A percentile compares a stretch with the other conserved stretches of the same genome.
phyloP scores from a whole-genome alignment of 1,284 basidiomycete species.

The Pyrrhoderma lamaoense region DNA sequence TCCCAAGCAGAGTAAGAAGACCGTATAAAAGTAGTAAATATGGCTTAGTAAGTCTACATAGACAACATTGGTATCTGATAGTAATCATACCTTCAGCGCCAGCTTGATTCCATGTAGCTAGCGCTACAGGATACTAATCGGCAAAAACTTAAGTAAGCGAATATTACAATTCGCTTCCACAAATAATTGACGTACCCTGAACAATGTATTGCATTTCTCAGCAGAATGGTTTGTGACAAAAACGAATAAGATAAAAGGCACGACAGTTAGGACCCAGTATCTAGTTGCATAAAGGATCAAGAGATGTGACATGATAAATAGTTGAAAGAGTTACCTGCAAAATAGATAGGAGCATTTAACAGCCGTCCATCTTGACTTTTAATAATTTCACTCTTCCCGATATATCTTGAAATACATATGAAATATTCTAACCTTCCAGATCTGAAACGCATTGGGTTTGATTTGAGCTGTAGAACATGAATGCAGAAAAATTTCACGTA shows the following conservation, averaged over 20 bases:
- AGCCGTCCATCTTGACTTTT: slow-evolving; percentile 63
- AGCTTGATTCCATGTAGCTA: slow-evolving; percentile 81
- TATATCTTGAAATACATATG: neutral
- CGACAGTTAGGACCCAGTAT: slow-evolving; percentile 71
- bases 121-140: slow-evolving; percentile 59
- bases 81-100: slow-evolving; percentile 59
- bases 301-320: slow-evolving; percentile 14
- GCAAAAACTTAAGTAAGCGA: slow-evolving; percentile 11
- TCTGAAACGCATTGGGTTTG: slow-evolving; percentile 40
- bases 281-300: slow-evolving; percentile 30
- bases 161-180: slow-evolving; percentile 12
- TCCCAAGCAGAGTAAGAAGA: too few species aligned
- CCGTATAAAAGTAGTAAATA: too few species aligned
- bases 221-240: slow-evolving; percentile 59
- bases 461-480: slow-evolving; percentile 4
- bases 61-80: too few species aligned
- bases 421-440: slow-evolving; percentile 44
- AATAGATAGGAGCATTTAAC: slow-evolving; percentile 74
- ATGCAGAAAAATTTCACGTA: slow-evolving; percentile 30
- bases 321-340: slow-evolving; percentile 54
- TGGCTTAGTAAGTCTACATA: slow-evolving; percentile 14
- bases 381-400: neutral
- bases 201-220: slow-evolving; percentile 58
- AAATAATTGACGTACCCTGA: slow-evolving; percentile 37
- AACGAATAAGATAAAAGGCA: slow-evolving; percentile 66